These are phyloP conservation scores for Acorus gramineus DNA, from an alignment of 106 monocot genomes.

Conservation along the genomic window DNA sequence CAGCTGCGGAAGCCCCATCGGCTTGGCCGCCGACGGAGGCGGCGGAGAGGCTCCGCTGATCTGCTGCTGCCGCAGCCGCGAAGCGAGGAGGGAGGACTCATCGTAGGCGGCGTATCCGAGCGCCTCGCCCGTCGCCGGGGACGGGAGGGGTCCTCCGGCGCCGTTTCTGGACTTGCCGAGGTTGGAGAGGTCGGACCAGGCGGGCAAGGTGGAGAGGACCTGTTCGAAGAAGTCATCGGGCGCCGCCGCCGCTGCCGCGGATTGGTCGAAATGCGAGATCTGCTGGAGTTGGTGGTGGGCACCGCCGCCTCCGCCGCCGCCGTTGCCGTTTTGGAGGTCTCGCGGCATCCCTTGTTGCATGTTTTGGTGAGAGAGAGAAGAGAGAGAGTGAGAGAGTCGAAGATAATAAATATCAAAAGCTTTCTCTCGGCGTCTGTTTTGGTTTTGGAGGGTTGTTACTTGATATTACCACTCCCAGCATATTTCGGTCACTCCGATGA, in stretches of 20 bases:
- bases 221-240: conserved; percentile 87
- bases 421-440: too few species aligned
- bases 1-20: conserved; percentile 22
- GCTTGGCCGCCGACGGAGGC: conserved; percentile 16
- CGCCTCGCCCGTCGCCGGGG: conserved; percentile 2
- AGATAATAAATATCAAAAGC: too few species aligned
- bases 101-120: conserved; percentile 29
- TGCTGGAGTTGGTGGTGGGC: background rate
- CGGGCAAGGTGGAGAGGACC: conserved; percentile 61
- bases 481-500: too few species aligned
- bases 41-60: conserved; percentile 29
- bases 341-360: too few species aligned
- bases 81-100: conserved; percentile 62
- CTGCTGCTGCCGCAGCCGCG: conserved; percentile 79
- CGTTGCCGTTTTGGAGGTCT: conserved; percentile 20
- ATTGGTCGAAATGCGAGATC: background rate
- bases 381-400: too few species aligned
- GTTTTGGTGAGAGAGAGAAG: too few species aligned
- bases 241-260: conserved; percentile 8
- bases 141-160: background rate
- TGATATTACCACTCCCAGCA: too few species aligned
- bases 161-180: conserved; percentile 12
- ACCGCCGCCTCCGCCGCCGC: background rate
- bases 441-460: too few species aligned
- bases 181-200: conserved; percentile 47